Evolutionary conservation across 768 basidiomycete genomes (phyloP).

Genomic region (Mycena olivaceomarginata): DNA sequence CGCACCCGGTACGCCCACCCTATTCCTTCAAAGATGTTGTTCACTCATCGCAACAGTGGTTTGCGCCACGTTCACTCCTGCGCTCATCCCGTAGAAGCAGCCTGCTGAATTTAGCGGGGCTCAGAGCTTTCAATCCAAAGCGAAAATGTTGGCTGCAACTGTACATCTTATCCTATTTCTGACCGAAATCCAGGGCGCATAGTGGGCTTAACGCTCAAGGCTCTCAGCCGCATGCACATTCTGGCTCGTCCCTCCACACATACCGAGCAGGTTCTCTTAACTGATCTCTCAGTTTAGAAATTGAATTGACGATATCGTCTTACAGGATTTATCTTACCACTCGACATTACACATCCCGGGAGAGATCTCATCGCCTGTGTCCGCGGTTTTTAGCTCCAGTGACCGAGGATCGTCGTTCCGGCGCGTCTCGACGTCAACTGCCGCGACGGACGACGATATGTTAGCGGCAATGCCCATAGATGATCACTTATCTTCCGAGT

Average conservation of each 20-base stretch:
- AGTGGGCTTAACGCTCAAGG: neutral
- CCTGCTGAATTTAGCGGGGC: neutral
- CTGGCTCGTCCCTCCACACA: neutral
- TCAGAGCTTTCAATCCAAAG: slow-evolving; percentile 13
- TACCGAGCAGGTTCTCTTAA: neutral
- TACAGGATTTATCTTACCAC: neutral
- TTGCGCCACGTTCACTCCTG: neutral
- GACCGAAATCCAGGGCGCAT: neutral
- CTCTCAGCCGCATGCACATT: slow-evolving; percentile 10
- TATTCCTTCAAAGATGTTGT: neutral
- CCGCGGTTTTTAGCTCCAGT: neutral
- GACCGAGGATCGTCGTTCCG: slow-evolving; percentile 19
- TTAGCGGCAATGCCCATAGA: neutral
- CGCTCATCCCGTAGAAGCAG: neutral
- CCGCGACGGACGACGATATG: neutral
- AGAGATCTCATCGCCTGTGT: slow-evolving; percentile 1
- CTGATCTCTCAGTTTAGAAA: neutral
- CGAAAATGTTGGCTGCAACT: slow-evolving; percentile 16
- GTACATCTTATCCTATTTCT: neutral
- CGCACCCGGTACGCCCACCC: neutral
- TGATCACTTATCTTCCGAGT: neutral
- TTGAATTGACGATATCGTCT: neutral
- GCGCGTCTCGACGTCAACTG: neutral
- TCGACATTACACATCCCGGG: neutral
- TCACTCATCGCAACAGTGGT: neutral